Percentiles rank a stretch among this genome's conserved stretches.
phyloP scores from a whole-genome alignment of 1,284 basidiomycete species.

The Apiotrichum laibachii region DNA sequence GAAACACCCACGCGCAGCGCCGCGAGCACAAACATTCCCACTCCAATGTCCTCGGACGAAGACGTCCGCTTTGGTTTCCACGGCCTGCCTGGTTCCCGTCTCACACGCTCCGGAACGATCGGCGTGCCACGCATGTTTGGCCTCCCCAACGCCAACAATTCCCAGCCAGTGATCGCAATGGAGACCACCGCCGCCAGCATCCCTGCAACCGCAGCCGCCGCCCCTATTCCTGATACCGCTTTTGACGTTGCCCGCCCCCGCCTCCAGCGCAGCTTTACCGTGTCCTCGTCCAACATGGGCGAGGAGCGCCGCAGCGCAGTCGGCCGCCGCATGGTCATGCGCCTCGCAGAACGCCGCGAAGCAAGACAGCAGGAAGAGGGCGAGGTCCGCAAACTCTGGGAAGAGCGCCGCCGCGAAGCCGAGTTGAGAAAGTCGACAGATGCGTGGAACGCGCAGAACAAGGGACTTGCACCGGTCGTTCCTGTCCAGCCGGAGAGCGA shows the following conservation, averaged over 20 bases:
- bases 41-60: constrained; percentile 22
- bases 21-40: constrained; percentile 7
- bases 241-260: constrained; percentile 36
- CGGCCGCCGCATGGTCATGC: constrained; percentile 49
- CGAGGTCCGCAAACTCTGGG: constrained; percentile 41
- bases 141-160: background rate
- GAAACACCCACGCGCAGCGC: constrained; percentile 11
- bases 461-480: constrained; percentile 7
- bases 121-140: constrained; percentile 35
- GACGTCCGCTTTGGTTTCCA: constrained; percentile 19
- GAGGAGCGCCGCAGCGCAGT: constrained; percentile 51
- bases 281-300: constrained; percentile 48
- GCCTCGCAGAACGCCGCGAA: constrained; percentile 43
- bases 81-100: constrained; percentile 13
- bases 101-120: constrained; percentile 36
- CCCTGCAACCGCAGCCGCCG: background rate
- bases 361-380: constrained; percentile 41
- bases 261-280: constrained; percentile 48
- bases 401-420: constrained; percentile 27
- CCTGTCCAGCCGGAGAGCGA: constrained; percentile 2
- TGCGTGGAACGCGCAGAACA: background rate
- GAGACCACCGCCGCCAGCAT: constrained; percentile 3
- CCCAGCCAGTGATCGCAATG: constrained; percentile 3
- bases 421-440: constrained; percentile 2
- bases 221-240: constrained; percentile 17